phyloP scores from a whole-genome alignment of 495 filamentous ascomycete genomes.

The Xylaria nigripes region DNA sequence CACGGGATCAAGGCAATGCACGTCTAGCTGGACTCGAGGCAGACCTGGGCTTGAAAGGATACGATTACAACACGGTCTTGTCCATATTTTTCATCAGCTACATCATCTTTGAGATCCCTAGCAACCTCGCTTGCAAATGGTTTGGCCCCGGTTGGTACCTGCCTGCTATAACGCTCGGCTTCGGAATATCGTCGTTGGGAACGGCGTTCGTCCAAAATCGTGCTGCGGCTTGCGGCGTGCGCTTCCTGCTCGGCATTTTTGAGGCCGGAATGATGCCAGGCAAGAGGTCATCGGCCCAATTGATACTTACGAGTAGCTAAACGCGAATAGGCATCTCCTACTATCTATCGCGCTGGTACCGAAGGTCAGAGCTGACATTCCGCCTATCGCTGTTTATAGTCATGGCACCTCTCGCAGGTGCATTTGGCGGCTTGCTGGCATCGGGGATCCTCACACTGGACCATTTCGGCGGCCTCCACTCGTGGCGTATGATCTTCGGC shows the following conservation, averaged over 20 bases:
- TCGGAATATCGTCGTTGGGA: conserved; percentile 34
- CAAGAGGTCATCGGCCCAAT: background rate
- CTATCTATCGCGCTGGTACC: conserved; percentile 65
- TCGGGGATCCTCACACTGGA: conserved; percentile 50
- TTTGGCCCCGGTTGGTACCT: conserved; percentile 60
- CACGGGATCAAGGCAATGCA: conserved; percentile 32
- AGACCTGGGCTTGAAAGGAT: conserved; percentile 53
- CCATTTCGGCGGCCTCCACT: conserved; percentile 38
- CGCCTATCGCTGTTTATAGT: conserved; percentile 67
- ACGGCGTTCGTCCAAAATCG: conserved; percentile 35
- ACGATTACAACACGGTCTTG: conserved; percentile 63
- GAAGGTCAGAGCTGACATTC: conserved; percentile 57
- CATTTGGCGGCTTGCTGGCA: conserved; percentile 62
- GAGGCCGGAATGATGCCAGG: conserved; percentile 65
- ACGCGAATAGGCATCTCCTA: conserved; percentile 48
- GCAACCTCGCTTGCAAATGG: conserved; percentile 56
- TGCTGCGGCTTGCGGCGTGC: conserved; percentile 35
- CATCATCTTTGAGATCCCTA: conserved; percentile 57
- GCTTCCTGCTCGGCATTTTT: conserved; percentile 53
- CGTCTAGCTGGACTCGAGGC: conserved; percentile 51
- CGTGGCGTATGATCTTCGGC: conserved; percentile 61
- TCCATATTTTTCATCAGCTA: conserved; percentile 63
- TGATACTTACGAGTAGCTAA: background rate
- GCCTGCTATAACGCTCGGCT: conserved; percentile 42
- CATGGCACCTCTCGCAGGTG: conserved; percentile 60